A percentile compares a stretch with the other conserved stretches of the same genome.
Conservation (phyloP, 495 filamentous ascomycete species). For the Aspergillus coremiiformis region DNA sequence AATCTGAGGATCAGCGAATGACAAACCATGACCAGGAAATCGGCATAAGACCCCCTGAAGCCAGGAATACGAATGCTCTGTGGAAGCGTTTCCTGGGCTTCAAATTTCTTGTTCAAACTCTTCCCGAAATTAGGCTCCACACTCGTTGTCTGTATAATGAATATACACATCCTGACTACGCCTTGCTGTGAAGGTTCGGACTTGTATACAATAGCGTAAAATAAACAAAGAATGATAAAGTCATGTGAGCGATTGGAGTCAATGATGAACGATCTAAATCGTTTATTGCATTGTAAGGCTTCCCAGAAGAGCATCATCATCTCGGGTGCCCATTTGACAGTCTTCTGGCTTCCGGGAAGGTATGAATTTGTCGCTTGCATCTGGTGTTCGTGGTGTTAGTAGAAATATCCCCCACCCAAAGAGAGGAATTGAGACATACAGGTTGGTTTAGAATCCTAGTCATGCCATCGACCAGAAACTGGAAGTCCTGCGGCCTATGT, state of each 20-base stretch:
- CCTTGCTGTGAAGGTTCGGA: constrained; percentile 83
- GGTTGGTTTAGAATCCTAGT: constrained; percentile 88
- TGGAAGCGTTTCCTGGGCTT: constrained; percentile 82
- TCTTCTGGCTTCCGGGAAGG: constrained; percentile 76
- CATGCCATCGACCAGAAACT: constrained; percentile 96
- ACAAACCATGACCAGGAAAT: constrained; percentile 78
- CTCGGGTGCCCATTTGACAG: constrained; percentile 84
- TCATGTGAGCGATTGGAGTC: constrained; percentile 92
- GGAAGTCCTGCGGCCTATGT: constrained; percentile 93
- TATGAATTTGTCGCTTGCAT: constrained; percentile 83
- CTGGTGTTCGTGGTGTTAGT: constrained; percentile 23
- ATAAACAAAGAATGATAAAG: constrained; percentile 83
- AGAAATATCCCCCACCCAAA: neutral
- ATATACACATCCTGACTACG: constrained; percentile 91
- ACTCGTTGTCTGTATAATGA: constrained; percentile 91
- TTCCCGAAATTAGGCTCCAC: constrained; percentile 87
- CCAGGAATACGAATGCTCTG: constrained; percentile 67
- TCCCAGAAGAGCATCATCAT: constrained; percentile 99
- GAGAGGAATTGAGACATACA: constrained; percentile 25
- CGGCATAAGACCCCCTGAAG: constrained; percentile 87
- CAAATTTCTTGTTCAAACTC: constrained; percentile 82
- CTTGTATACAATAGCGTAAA: constrained; percentile 86
- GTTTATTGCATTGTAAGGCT: constrained; percentile 92
- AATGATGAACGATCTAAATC: constrained; percentile 94
- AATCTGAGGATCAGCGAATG: neutral